Base-by-base conservation (phyloP, 495 filamentous ascomycete genomes). In the Xanthoparmelia taractica region DNA sequence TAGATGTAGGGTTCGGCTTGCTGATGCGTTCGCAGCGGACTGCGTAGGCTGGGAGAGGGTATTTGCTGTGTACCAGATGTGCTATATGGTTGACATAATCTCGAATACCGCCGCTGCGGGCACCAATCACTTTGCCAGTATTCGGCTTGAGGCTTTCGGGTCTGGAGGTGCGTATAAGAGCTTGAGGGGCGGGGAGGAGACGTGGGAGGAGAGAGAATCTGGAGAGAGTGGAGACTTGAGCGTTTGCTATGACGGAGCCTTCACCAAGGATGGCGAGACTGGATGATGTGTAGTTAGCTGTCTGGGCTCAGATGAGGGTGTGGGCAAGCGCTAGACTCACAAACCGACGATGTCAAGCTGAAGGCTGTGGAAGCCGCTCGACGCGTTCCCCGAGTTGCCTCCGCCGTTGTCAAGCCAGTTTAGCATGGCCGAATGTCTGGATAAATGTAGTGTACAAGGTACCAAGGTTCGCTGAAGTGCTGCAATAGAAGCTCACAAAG, bases 161-260 rank as follows among this genome's bases (percentile, higher is more conserved):
- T 2, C 86, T 81, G 6, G 76, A 70, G 12, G 84, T 78, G 52
- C 82, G 78, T 41, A 87, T 71, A 33, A 88, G 77, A 37, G 82
- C 81, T 71, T 88, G 85, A 23, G 86, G 86, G 6, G 86, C 86
- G 33, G 86, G 86, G 36, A 88, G 77, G 50, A 89, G 81, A 56
- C 85, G 84, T 37, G 86, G 86, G 10, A 70, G 66, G 41, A 70
- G 68, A 34, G 66, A 65, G 65, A 73, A 65, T 8, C 70, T 66
- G 68, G 71, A 69, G 27, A 75, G 74, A 1, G 70, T 68, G 5
- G 74, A 70, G 63, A 68, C 74, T 60, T 76, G 74, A 63, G 74
- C 61, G 45, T 73, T 66, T 58, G 57, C 37, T 27, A 50, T 70
- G 27, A 75, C 65, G 25, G 65, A 70, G 43, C 65, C 60, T 64